Evolutionary conservation across 345 rosid genomes (phyloP).

Genomic region (Populus pruinosa): DNA sequence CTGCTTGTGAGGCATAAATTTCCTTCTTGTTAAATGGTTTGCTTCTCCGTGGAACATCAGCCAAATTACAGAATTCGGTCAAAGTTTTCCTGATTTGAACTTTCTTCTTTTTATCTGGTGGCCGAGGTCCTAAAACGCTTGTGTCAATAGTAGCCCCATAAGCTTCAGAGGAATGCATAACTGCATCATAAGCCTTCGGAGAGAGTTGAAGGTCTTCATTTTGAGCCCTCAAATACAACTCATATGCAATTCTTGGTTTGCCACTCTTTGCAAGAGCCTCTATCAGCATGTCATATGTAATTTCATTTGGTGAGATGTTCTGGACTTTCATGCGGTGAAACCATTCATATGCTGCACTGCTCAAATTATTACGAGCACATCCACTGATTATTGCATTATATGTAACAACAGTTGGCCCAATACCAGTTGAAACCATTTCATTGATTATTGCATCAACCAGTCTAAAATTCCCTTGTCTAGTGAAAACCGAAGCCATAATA

Average conservation of each 20-base stretch:
- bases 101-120: constrained; percentile 41
- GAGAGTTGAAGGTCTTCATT: constrained; percentile 57
- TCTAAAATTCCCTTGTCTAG: constrained; percentile 60
- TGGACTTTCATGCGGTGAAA: constrained; percentile 72
- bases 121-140: constrained; percentile 64
- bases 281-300: constrained; percentile 71
- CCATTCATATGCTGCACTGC: constrained; percentile 87
- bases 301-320: constrained; percentile 58
- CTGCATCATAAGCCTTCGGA: constrained; percentile 61
- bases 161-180: constrained; percentile 46
- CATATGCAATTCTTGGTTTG: constrained; percentile 76
- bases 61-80: constrained; percentile 29
- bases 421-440: constrained; percentile 61
- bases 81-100: constrained; percentile 28
- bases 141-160: constrained; percentile 57
- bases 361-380: constrained; percentile 50
- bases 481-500: constrained; percentile 74
- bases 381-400: constrained; percentile 81
- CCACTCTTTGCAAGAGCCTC: constrained; percentile 71
- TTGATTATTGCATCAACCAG: constrained; percentile 56
- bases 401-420: constrained; percentile 79
- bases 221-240: constrained; percentile 60
- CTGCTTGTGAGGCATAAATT: constrained; percentile 24
- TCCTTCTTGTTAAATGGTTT: constrained; percentile 38
- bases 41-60: constrained; percentile 38